phyloP scores from a whole-genome alignment of 495 filamentous ascomycete genomes.

The Aspergillus incahuasiensis region DNA sequence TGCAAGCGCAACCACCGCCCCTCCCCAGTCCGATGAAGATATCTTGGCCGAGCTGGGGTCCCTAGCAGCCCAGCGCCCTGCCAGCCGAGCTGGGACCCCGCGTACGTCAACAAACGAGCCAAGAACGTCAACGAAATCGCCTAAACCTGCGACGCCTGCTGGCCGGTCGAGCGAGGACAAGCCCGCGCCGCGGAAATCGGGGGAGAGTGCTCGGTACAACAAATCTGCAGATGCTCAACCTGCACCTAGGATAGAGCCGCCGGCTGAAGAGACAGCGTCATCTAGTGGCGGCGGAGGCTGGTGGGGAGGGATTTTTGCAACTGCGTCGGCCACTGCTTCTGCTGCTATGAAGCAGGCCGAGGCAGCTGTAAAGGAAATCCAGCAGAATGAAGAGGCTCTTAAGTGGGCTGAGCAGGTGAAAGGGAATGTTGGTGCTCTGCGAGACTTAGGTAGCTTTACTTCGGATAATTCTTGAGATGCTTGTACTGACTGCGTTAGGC shows the following conservation, averaged over 20 bases:
- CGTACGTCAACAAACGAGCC: conserved; percentile 58
- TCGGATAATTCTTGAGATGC: neutral
- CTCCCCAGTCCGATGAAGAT: conserved; percentile 53
- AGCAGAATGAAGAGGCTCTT: conserved; percentile 93
- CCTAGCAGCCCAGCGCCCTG: conserved; percentile 61
- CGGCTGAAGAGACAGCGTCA: conserved; percentile 22
- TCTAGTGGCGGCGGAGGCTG: conserved; percentile 62
- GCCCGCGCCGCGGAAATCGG: conserved; percentile 59
- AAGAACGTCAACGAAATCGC: conserved; percentile 45
- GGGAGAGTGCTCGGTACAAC: conserved; percentile 65
- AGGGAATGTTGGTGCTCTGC: conserved; percentile 80
- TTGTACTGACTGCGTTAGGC: conserved; percentile 46
- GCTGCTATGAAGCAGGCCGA: conserved; percentile 94
- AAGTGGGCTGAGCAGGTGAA: conserved; percentile 93
- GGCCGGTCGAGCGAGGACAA: conserved; percentile 59
- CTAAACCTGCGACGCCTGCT: conserved; percentile 56
- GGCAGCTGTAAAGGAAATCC: conserved; percentile 87
- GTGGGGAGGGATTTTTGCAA: conserved; percentile 82
- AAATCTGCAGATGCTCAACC: conserved; percentile 40
- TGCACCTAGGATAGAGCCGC: conserved; percentile 25
- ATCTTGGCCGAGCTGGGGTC: conserved; percentile 82
- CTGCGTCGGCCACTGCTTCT: conserved; percentile 50
- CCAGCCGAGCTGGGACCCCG: conserved; percentile 78
- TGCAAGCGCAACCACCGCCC: conserved; percentile 32
- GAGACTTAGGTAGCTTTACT: conserved; percentile 66